phyloP scores from a whole-genome alignment of 805 yeast species.

The Hanseniaspora mollemarum region DNA sequence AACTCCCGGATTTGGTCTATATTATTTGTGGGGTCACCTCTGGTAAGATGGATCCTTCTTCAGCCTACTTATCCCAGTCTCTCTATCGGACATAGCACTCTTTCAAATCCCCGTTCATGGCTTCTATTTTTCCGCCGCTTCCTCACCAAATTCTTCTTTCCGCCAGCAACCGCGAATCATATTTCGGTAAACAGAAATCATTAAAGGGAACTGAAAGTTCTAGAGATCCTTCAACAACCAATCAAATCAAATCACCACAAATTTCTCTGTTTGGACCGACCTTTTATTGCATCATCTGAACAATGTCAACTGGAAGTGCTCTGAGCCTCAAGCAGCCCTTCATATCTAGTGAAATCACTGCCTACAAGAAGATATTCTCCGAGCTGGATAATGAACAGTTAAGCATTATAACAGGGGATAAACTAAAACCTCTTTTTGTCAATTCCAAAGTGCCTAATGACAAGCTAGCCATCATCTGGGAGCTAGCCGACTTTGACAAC shows the following conservation, averaged over 20 bases:
- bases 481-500: slow-evolving; percentile 78
- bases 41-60: no score
- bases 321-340: slow-evolving; percentile 35
- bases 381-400: slow-evolving; percentile 65
- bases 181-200: no score
- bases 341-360: slow-evolving; percentile 62
- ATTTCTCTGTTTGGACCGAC: neutral
- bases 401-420: slow-evolving; percentile 80
- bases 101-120: neutral
- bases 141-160: no score
- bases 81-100: neutral
- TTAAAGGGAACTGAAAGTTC: no score
- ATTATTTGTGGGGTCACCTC: no score
- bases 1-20: no score
- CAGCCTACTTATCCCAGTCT: neutral
- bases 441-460: slow-evolving; percentile 73
- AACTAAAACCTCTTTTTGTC: slow-evolving; percentile 71
- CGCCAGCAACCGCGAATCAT: no score
- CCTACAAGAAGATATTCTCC: slow-evolving; percentile 65
- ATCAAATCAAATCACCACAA: no score
- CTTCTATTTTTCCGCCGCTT: neutral
- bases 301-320: slow-evolving; percentile 11
- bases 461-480: slow-evolving; percentile 84
- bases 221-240: no score
- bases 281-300: neutral